Base-by-base conservation (phyloP, 2,329 filamentous ascomycete species). In the Grosmannia huntii region DNA sequence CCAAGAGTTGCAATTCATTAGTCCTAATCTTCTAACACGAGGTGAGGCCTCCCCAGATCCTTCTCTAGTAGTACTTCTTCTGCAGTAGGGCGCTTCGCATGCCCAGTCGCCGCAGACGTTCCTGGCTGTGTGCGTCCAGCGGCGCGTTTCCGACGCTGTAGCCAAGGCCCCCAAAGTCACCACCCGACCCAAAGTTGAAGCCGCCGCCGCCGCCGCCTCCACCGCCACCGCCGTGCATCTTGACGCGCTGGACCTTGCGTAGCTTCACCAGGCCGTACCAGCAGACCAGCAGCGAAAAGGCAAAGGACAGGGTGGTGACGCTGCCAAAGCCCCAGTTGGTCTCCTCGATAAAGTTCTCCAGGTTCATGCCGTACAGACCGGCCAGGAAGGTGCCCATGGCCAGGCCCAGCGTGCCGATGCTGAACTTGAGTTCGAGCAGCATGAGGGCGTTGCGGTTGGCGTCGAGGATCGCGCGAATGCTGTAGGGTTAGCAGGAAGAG, bases 331-430 rank as follows among this genome's bases (percentile, higher is more conserved):
- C 94, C 71, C 89, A 81, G 71, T 89, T 82, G 1, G 88, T 91
- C 69, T 97, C 92, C 75, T 99, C 94, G 66, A 97, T 90, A 71
- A 96, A 97, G 73, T 97, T 97, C 69, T 96, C 95, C 63, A 99
- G 76, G 75, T 99, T 99, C 91, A 97, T 97, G 65, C 94, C 94
- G 78, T 97, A 99, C n/a, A 99, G 83, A n/a, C 91, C 91, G 10
- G 94, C 95, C 66, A 96, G 81, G 68, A 97, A 95, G 55, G 94
- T 96, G 58, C 94, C 94, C 68, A 91, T 90, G 57, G 90, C 92
- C 53, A 97, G 83, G n/a, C 91, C 90, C 5, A 99, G 82, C 1
- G 94, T 97, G 59, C 90, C 89, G 60, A 99, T 91, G 68, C 88
- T 94, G 74, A 97, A 96, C 69, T 95, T 96, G 65, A 99, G 84